Base-by-base conservation (phyloP, 768 basidiomycete species). In the Boletellus ananas region DNA sequence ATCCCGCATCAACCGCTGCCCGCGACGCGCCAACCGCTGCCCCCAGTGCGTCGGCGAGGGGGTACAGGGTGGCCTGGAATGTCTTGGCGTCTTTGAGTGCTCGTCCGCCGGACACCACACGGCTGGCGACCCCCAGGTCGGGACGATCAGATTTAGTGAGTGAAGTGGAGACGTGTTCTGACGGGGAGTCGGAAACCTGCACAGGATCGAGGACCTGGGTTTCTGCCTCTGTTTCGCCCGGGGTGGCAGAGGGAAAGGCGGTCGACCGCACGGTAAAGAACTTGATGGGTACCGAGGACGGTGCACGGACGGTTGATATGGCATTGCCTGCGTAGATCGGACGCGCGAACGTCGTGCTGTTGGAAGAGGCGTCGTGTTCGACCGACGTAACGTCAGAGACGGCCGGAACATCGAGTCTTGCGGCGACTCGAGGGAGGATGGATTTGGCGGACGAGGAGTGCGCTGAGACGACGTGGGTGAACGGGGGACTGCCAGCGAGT, bases 321-420 rank as follows among this genome's bases (percentile, higher is more conserved):
- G 96, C 96, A 63, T 98, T 98, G 43, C 96, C 96, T 20, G 96
- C 96, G 61, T 99, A 98, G 61, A 98, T 96, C 23, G 92, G 93
- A 21, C 95, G 88, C 5, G 88, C 84, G 67, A 94, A 98, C 1
- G 84, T 90, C 34, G 91, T 92, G 59, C 76, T 79, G 56, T 87
- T 85, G 31, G 83, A 81, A 3, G 84, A 68, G 25, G 70, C 48
- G 60, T 91, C 86, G 65, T 91, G 84, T 35, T 84, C 77, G 56
- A 97, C 74, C 13, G 86, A 87, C 31, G 85, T 89, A 59, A 98
- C 81, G 69, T 98, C 94, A 31, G 93, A 93, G 52, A 96, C 79
- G 53, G 92, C 91, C 7, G 93, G 91, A 18, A 86, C 80, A 67
- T 95, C 84, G n/a, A 98, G 80, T 54, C 74, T 77, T 12, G 91